Base-by-base conservation (phyloP, 2,329 filamentous ascomycete genomes). In the Trichoderma oligosporum region DNA sequence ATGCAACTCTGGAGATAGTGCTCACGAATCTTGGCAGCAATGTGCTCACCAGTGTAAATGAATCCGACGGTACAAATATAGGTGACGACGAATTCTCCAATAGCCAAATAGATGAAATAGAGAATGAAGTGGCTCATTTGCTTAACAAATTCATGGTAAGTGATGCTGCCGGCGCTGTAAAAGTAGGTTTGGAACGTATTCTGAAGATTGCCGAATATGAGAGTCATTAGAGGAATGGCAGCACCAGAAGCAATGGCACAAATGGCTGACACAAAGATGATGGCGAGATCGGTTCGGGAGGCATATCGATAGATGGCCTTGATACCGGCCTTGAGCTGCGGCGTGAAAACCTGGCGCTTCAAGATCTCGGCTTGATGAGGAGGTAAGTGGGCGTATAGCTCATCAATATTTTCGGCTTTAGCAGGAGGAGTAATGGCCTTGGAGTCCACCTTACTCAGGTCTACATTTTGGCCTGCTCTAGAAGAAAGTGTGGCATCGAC, bases 31-130 rank as follows among this genome's bases (percentile, higher is more conserved):
- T 91, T 90, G 62, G 84, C 82, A 59, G 85, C 85, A 68, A 92
- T 84, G 67, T 91, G 86, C 70, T 93, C 89, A 58, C 89, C 89
- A 0, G 85, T 87, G 67, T 91, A 96, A 65, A 97, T 96, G 75
- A 95, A 97, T 24, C 90, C 89, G 18, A 95, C 85, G 0, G 92
- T 97, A 27, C 84, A 82, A 57, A 96, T 76, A 69, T 95, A 96
- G 44, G 86, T 82, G 4, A 86, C 85, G 41, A 89, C 72, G 63
- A 95, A 96, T 68, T 92, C 87, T 62, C 79, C 91, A 58, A 96
- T 85, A 39, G 83, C 91, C 46, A 96, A 80, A 69, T 96, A 96
- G 33, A 96, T 75, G 62, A 95, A 94, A 72, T 95, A 95, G 36
- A 95, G 74, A 11, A 91, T 87, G 64, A 87, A 82, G 41, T 78